Evolutionary conservation across 208 protist genomes (phyloP).

Genomic region (Trypanosoma conorhini): DNA sequence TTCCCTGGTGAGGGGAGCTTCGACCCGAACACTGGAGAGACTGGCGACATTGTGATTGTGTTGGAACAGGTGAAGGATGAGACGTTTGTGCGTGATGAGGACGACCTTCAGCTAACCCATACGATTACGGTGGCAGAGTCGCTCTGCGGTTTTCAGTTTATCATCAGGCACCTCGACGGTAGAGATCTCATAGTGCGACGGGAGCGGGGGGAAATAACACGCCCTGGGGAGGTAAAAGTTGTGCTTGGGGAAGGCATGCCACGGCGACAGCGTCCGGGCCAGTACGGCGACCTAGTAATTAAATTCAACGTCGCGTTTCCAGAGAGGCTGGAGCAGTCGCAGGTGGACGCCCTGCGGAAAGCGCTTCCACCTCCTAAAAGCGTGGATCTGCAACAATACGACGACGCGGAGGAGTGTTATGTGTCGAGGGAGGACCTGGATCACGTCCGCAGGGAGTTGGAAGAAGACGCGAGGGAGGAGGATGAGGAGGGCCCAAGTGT

Average conservation of each 20-base stretch:
- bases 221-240: slow-evolving; percentile 61
- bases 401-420: slow-evolving; percentile 51
- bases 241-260: slow-evolving; percentile 85
- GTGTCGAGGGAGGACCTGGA: slow-evolving; percentile 50
- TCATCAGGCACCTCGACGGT: slow-evolving; percentile 89
- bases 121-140: slow-evolving; percentile 93
- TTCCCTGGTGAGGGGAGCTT: slow-evolving; percentile 54
- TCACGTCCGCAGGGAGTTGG: slow-evolving; percentile 43
- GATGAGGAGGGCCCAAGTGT: slow-evolving; percentile 26
- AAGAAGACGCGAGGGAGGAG: slow-evolving; percentile 52
- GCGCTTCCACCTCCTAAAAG: slow-evolving; percentile 55
- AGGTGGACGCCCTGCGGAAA: slow-evolving; percentile 41
- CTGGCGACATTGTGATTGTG: slow-evolving; percentile 96
- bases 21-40: slow-evolving; percentile 31
- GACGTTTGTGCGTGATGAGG: slow-evolving; percentile 87
- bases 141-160: slow-evolving; percentile 93
- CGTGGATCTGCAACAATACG: slow-evolving; percentile 26
- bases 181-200: slow-evolving; percentile 83
- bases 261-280: slow-evolving; percentile 22
- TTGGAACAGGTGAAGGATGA: slow-evolving; percentile 93
- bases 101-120: slow-evolving; percentile 92
- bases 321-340: slow-evolving; percentile 34
- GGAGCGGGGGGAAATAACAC: slow-evolving; percentile 64
- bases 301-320: slow-evolving; percentile 74
- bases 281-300: slow-evolving; percentile 72